These are phyloP conservation scores for Jaapia argillacea DNA, from an alignment of 768 basidiomycete species.

Conservation along the genomic window DNA sequence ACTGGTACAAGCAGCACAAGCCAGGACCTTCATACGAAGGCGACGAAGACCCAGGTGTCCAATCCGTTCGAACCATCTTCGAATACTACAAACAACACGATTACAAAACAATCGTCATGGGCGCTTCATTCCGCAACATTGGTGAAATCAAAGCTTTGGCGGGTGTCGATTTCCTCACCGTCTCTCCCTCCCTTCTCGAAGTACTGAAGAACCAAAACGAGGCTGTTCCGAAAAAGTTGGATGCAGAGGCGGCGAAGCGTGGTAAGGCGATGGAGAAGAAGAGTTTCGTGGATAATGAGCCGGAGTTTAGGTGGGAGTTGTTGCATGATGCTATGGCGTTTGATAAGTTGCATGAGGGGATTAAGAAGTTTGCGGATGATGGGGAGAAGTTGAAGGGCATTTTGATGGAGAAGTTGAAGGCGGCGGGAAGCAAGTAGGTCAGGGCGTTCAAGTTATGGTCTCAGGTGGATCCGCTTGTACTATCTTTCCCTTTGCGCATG, in stretches of 20 bases:
- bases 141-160: slow-evolving; percentile 37
- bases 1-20: slow-evolving; percentile 40
- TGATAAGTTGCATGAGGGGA: slow-evolving; percentile 43
- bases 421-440: not conserved
- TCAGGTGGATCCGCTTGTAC: too few relatives aligned
- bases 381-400: slow-evolving; percentile 31
- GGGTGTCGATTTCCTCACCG: slow-evolving; percentile 43
- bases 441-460: too few relatives aligned
- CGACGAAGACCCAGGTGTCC: slow-evolving; percentile 38
- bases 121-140: slow-evolving; percentile 42
- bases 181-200: slow-evolving; percentile 35
- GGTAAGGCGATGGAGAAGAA: slow-evolving; percentile 21
- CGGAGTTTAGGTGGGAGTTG: slow-evolving; percentile 36
- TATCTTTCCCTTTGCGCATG: too few relatives aligned
- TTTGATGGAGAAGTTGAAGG: slow-evolving; percentile 11
- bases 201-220: slow-evolving; percentile 24
- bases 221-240: not conserved
- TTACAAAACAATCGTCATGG: slow-evolving; percentile 48
- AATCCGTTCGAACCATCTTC: slow-evolving; percentile 42
- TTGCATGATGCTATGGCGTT: slow-evolving; percentile 38
- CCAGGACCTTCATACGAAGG: slow-evolving; percentile 31
- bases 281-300: slow-evolving; percentile 37
- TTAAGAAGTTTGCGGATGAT: slow-evolving; percentile 39
- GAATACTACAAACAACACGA: slow-evolving; percentile 45
- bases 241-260: not conserved